A percentile compares a stretch with the other conserved stretches of the same genome.
Conservation (phyloP, 768 basidiomycete species). For the Leccinum rimulosum region DNA sequence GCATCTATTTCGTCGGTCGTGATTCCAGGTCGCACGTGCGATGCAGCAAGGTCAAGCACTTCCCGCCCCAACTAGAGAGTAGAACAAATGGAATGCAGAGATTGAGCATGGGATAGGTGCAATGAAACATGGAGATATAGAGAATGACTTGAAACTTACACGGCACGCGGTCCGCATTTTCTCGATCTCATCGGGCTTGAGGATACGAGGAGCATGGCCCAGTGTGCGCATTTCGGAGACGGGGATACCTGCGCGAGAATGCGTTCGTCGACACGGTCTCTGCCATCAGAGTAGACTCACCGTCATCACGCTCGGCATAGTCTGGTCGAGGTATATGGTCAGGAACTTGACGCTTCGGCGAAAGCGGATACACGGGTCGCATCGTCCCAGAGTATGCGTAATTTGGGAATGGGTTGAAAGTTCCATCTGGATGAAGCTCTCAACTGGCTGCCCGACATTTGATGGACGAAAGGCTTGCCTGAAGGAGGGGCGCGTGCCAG, state of each 20-base stretch:
- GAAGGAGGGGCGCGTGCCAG: conserved; percentile 40
- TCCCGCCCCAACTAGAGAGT: conserved; percentile 73
- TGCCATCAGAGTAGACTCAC: conserved; percentile 38
- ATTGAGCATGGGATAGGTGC: neutral
- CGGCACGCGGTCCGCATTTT: conserved; percentile 86
- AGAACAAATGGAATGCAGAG: conserved; percentile 5
- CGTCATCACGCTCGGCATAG: conserved; percentile 62
- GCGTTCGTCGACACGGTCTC: neutral
- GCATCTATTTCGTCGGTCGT: conserved; percentile 95
- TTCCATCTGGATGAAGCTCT: conserved; percentile 51
- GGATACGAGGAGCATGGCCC: conserved; percentile 63
- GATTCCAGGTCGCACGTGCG: conserved; percentile 83
- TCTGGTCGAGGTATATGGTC: conserved; percentile 85
- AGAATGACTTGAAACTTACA: conserved; percentile 47
- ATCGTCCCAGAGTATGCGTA: conserved; percentile 78
- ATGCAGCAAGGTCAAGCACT: conserved; percentile 89
- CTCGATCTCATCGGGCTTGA: conserved; percentile 73
- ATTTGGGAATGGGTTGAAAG: conserved; percentile 76
- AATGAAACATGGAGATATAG: neutral
- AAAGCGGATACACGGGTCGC: conserved; percentile 86
- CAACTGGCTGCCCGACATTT: neutral
- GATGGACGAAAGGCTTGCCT: conserved; percentile 7
- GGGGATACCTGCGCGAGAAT: conserved; percentile 48
- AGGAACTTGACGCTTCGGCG: conserved; percentile 72
- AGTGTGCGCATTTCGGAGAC: conserved; percentile 53